Base-by-base conservation (phyloP, 345 rosid species). In the Brassica incana region DNA sequence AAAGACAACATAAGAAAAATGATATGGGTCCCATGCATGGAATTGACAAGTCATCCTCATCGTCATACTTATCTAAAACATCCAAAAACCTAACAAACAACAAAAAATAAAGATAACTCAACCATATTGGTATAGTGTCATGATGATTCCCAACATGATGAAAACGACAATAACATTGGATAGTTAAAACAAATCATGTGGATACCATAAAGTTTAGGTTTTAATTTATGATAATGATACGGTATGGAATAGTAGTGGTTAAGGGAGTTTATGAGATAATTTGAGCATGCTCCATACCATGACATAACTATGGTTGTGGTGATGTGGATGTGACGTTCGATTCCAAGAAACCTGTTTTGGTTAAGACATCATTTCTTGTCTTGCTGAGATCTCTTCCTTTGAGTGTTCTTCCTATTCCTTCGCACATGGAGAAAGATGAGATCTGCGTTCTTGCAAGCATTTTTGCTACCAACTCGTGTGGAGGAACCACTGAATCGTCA, bases 301-400 rank as follows among this genome's bases (percentile, higher is more conserved):
- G 38, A 18, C 69, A 66, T 45, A 71, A 70, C 76, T 75, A 77
- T 14, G 66, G 69, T 77, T 68, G 74, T 76, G 76, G 4, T 76
- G 77, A 59, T 67, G 84, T 48, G 20, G 82, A 73, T 35, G 60
- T 20, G 64, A 65, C 30, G 38, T 76, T 66, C 3, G 75, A 71
- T n/a, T 93, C 97, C 72, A 93, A 86, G 82, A 90, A 90, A 62
- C 98, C 98, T 52, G 94, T 91, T 83, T 75, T 86, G 65, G 92
- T 85, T 84, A 84, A 88, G 60, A 93, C 75, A 2, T 86, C 88
- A 64, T 91, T 87, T 70, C 98, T 88, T 56, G 92, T 95, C 86
- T 80, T 93, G 77, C 88, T 81, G 10, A 91, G 88, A 87, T 93
- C 97, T 81, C 93, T 91, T 78, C 98, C 96, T 83, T 91, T 93